Base-by-base conservation (phyloP, 192 early-diverging fungal genomes). In the Podochytrium sp. region DNA sequence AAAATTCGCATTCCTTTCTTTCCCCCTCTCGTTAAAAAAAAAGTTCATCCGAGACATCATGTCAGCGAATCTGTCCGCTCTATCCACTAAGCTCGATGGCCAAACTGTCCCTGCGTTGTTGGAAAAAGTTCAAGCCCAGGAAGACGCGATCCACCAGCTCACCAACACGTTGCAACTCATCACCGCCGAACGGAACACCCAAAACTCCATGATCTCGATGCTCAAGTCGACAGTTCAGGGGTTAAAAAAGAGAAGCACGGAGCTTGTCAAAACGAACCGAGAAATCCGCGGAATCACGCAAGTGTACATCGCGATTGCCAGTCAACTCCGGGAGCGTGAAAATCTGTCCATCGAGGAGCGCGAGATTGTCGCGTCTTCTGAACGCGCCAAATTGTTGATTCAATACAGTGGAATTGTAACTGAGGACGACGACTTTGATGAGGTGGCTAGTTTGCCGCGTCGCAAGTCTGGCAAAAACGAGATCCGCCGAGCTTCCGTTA, bases 281-380 rank as follows among this genome's bases (percentile, higher is more conserved):
- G 66, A 69, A 20, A 69, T 69, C 12, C 49, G 52, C 7, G 10
- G 25, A 35, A 35, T 69, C 7, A 41, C 51, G 16, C 6, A 55
- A 20, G 66, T 16, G 2, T 69, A 55, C 35, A 10, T 69, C 16
- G 35, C n/a, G n/a, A 69, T 69, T 56, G 66, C 66, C 7, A 69
- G 52, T 55, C 29, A 53, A 7, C 52, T 69, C 0, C 25, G 35
- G 14, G n/a, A 32, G 18, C 30, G 30, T 27, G 23, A 47, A 10
- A 34, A 41, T 32, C 51, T 69, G 7, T 55, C 66, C 1, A 4
- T 1, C 1, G 66, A 69, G 35, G 66, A 69, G 38, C 23, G 33
- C 0, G 66, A 69, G 35, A 69, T 69, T 69, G 50, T 69, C 5
- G 23, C 25, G 35, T 69, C 66, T 4, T 6, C 66, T 14, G 66